Evolutionary conservation across 1,284 basidiomycete genomes (phyloP).

Genomic region (Ustilago cynodontis): DNA sequence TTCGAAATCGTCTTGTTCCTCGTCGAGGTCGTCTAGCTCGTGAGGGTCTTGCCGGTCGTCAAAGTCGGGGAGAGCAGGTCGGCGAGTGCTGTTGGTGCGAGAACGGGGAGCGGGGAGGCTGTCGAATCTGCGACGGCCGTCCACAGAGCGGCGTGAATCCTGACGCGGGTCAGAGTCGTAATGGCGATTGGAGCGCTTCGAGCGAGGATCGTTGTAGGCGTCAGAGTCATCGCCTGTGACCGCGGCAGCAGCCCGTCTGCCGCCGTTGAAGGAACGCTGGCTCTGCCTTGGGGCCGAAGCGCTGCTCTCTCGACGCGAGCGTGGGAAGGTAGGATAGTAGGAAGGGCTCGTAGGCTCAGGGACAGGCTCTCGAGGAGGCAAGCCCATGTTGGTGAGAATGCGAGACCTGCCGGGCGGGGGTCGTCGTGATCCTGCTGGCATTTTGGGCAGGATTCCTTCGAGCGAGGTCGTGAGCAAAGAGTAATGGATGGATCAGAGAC

Average conservation of each 20-base stretch:
- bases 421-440: slow-evolving; percentile 31
- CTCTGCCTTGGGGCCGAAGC: slow-evolving; percentile 15
- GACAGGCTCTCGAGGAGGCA: slow-evolving; percentile 40
- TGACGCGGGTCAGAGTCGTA: slow-evolving; percentile 20
- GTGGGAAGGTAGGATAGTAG: slow-evolving; percentile 26
- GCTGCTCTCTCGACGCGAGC: slow-evolving; percentile 35
- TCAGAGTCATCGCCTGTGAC: slow-evolving; percentile 14
- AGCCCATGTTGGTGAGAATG: slow-evolving; percentile 47
- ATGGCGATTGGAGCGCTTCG: slow-evolving; percentile 17
- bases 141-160: slow-evolving; percentile 14
- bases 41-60: slow-evolving; percentile 15
- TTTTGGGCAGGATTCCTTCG: slow-evolving; percentile 3
- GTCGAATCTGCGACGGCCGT: slow-evolving; percentile 21
- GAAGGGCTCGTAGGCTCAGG: slow-evolving; percentile 33
- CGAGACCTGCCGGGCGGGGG: slow-evolving; percentile 35
- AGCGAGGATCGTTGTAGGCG: slow-evolving; percentile 17
- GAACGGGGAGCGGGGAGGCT: slow-evolving; percentile 23
- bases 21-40: slow-evolving; percentile 36
- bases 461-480: background rate
- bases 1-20: slow-evolving; percentile 22
- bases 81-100: slow-evolving; percentile 21
- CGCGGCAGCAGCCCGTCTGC: slow-evolving; percentile 18
- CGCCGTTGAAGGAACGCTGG: slow-evolving; percentile 36
- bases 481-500: background rate
- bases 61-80: slow-evolving; percentile 34